A percentile compares a stretch with the other conserved stretches of the same genome.
These are phyloP conservation scores for Zygosaccharomyces bisporus DNA, from an alignment of 805 yeast species.

Conservation along the genomic window DNA sequence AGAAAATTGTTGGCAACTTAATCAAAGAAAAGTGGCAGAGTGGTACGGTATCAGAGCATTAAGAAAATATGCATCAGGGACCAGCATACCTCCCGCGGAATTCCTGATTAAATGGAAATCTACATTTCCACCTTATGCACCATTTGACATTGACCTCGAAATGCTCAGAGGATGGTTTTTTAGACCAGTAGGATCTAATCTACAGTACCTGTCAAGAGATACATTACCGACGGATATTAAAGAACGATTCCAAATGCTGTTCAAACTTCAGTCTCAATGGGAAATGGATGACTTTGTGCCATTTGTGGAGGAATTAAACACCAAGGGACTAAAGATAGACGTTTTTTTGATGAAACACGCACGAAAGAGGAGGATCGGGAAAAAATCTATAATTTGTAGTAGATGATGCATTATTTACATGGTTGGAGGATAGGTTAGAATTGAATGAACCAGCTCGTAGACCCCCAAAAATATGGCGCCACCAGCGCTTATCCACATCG, in stretches of 20 bases:
- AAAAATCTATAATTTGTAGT: slow-evolving; percentile 37
- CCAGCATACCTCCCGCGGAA: slow-evolving; percentile 42
- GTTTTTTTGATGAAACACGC: slow-evolving; percentile 62
- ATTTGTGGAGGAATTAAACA: slow-evolving; percentile 56
- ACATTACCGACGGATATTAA: slow-evolving; percentile 48
- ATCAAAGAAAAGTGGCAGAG: slow-evolving; percentile 42
- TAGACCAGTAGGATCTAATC: slow-evolving; percentile 42
- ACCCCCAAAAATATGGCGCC: slow-evolving; percentile 97
- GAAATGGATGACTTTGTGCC: slow-evolving; percentile 58
- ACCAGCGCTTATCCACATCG: slow-evolving; percentile 97
- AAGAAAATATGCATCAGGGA: slow-evolving; percentile 34
- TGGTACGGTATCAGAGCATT: slow-evolving; percentile 66
- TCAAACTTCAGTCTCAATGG: slow-evolving; percentile 58
- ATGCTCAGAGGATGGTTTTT: slow-evolving; percentile 54
- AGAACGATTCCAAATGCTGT: slow-evolving; percentile 49
- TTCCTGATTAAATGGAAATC: slow-evolving; percentile 62
- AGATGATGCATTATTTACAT: slow-evolving; percentile 21
- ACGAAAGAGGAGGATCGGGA: slow-evolving; percentile 47
- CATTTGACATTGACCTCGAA: slow-evolving; percentile 52
- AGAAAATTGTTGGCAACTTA: slow-evolving; percentile 36
- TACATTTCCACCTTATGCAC: slow-evolving; percentile 58
- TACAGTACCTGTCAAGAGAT: slow-evolving; percentile 52
- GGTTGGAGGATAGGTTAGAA: slow-evolving; percentile 22
- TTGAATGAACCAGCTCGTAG: slow-evolving; percentile 64
- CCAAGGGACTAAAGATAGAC: slow-evolving; percentile 51